phyloP scores from a whole-genome alignment of 257 asterid species.

The Cordia subcordata region DNA sequence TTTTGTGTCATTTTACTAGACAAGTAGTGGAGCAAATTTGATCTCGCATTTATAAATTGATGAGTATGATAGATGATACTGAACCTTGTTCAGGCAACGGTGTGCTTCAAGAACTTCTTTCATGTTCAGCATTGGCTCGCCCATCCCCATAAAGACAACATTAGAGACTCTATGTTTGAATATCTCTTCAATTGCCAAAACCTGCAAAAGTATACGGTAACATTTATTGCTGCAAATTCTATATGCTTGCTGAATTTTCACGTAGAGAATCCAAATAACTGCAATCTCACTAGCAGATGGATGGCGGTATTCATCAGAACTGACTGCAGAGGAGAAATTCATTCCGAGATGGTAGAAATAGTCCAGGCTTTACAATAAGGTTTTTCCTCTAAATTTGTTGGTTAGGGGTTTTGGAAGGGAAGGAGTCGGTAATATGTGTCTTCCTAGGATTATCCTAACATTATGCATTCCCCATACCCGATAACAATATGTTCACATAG shows the following conservation, averaged over 20 bases:
- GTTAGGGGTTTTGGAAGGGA: neutral
- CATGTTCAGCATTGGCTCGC: constrained; percentile 95
- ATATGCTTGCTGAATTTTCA: neutral
- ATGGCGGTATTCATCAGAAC: neutral
- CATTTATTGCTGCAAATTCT: constrained; percentile 2
- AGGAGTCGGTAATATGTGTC: neutral
- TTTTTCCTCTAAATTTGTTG: neutral
- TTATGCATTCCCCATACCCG: no score
- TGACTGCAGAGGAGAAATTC: neutral
- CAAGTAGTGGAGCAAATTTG: neutral
- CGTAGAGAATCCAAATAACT: neutral
- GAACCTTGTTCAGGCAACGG: constrained; percentile 89
- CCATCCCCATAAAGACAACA: constrained; percentile 99
- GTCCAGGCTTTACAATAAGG: neutral
- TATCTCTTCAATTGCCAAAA: constrained; percentile 80
- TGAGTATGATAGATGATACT: constrained; percentile 1
- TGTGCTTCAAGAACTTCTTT: constrained; percentile 94
- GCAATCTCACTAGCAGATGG: neutral
- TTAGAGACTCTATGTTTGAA: constrained; percentile 87
- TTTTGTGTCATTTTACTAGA: no score
- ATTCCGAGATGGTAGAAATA: neutral
- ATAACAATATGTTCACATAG: no score
- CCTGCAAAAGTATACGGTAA: constrained; percentile 50
- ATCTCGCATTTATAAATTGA: neutral
- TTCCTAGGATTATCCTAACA: no score